Percentiles rank a stretch among this genome's conserved stretches.
These are phyloP conservation scores for Phylloporus sp. DNA, from an alignment of 768 basidiomycete genomes.

Conservation along the genomic window DNA sequence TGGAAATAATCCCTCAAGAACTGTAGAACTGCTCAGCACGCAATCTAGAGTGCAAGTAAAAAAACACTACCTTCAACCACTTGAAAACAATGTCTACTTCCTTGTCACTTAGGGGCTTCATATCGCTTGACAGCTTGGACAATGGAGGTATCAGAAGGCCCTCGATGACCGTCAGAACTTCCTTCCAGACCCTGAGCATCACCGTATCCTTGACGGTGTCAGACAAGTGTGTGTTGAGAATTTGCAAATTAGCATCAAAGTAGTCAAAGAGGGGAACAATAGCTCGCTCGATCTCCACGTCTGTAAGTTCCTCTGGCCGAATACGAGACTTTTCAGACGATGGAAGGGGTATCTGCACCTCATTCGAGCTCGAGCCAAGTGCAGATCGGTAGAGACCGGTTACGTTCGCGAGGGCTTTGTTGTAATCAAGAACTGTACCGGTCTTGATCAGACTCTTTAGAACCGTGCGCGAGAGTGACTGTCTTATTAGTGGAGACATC, in stretches of 20 bases:
- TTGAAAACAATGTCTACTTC: constrained; percentile 99
- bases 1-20: constrained; percentile 95
- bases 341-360: constrained; percentile 76
- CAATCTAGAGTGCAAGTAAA: background rate
- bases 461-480: constrained; percentile 72
- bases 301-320: constrained; percentile 77
- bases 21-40: constrained; percentile 34
- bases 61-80: constrained; percentile 75
- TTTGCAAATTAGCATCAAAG: constrained; percentile 89
- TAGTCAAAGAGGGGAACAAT: constrained; percentile 93
- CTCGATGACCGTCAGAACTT: constrained; percentile 82
- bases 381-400: constrained; percentile 80
- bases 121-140: constrained; percentile 77
- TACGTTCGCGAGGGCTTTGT: constrained; percentile 81
- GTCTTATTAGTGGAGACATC: constrained; percentile 93
- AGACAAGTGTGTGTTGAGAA: constrained; percentile 83
- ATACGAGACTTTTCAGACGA: constrained; percentile 69
- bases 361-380: constrained; percentile 56
- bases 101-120: constrained; percentile 91
- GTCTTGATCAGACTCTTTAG: constrained; percentile 75
- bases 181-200: constrained; percentile 94
- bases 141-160: constrained; percentile 86
- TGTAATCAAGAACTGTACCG: constrained; percentile 67
- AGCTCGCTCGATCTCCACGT: constrained; percentile 91
- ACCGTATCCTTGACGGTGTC: constrained; percentile 85